Conservation (phyloP, 192 early-diverging fungal genomes). For the Ramicandelaber brevisporus region DNA sequence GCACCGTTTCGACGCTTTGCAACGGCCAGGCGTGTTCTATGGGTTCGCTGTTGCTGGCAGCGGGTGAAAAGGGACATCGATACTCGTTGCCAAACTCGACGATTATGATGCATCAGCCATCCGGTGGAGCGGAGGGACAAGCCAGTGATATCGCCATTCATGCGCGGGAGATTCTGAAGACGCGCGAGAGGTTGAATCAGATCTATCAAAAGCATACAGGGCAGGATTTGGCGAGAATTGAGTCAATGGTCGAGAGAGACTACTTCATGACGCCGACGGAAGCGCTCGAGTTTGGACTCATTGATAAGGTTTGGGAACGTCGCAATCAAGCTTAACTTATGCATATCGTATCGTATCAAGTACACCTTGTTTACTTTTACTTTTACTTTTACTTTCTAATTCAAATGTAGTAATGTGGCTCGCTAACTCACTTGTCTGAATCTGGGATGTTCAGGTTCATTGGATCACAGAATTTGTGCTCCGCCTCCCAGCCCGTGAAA, state of each 20-base stretch:
- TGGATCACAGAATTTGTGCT: too few species aligned
- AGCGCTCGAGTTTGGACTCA: constrained; percentile 72
- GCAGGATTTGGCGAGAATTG: constrained; percentile 55
- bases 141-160: constrained; percentile 95
- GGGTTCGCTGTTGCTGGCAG: constrained; percentile 80
- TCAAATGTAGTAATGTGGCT: too few species aligned
- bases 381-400: too few species aligned
- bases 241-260: constrained; percentile 78
- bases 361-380: too few species aligned
- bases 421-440: too few species aligned
- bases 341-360: too few species aligned
- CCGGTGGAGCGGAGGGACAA: constrained; percentile 80
- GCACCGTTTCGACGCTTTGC: constrained; percentile 79
- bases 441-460: too few species aligned
- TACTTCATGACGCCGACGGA: constrained; percentile 81
- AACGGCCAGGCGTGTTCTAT: constrained; percentile 96
- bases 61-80: constrained; percentile 69
- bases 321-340: too few species aligned
- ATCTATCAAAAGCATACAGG: constrained; percentile 75
- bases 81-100: constrained; percentile 70
- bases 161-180: constrained; percentile 76
- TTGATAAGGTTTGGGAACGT: constrained; percentile 70
- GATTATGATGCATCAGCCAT: constrained; percentile 97
- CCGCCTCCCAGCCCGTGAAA: too few species aligned
- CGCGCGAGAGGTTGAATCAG: constrained; percentile 53